These are phyloP conservation scores for Aegle marmelos DNA, from an alignment of 345 rosid genomes.

Conservation along the genomic window DNA sequence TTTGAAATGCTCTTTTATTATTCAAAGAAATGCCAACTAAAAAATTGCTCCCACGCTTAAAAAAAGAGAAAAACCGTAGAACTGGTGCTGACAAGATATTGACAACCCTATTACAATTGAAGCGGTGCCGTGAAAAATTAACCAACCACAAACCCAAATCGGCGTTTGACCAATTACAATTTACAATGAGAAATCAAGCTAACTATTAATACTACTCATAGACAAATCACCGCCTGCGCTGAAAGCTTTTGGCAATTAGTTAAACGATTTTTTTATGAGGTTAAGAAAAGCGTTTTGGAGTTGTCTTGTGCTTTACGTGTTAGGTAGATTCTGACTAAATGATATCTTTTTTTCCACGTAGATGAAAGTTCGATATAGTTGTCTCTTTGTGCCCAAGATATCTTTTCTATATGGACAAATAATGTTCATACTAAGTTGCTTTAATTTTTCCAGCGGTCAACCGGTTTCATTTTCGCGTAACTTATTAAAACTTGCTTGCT, in stretches of 20 bases:
- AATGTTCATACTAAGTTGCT: neutral
- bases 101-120: neutral
- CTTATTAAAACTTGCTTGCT: neutral
- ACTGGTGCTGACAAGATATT: neutral
- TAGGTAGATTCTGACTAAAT: slow-evolving; percentile 25
- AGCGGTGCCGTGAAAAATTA: neutral
- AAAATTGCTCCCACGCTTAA: too few relatives aligned
- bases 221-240: neutral
- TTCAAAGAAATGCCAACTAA: neutral
- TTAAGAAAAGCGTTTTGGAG: slow-evolving; percentile 8
- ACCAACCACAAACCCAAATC: neutral
- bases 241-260: neutral
- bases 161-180: neutral
- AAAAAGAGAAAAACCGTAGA: neutral
- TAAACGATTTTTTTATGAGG: too few relatives aligned
- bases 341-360: neutral
- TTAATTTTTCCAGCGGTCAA: neutral
- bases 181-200: too few relatives aligned
- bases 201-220: too few relatives aligned
- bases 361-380: slow-evolving; percentile 13
- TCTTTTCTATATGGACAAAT: neutral
- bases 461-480: neutral
- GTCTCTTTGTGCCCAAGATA: slow-evolving; percentile 10
- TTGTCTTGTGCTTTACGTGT: slow-evolving; percentile 15
- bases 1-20: neutral